Evolutionary conservation across 1,284 basidiomycete genomes (phyloP).

Genomic region (Paramarasmius palmivorus): DNA sequence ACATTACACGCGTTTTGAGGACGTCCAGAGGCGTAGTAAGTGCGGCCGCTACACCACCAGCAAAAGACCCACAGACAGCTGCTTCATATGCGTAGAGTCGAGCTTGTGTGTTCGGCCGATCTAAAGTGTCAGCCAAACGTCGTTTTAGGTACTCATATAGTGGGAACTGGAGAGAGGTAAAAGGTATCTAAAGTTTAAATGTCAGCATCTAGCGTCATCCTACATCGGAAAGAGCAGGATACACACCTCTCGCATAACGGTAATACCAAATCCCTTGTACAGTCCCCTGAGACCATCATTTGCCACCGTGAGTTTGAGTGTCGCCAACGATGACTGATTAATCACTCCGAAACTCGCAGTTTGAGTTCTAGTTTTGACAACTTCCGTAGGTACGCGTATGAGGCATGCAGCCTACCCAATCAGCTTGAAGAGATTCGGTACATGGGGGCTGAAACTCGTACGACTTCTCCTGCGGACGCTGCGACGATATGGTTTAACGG

Average conservation of each 20-base stretch:
- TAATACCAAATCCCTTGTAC: conserved; percentile 49
- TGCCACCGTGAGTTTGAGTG: conserved; percentile 36
- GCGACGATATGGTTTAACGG: conserved; percentile 81
- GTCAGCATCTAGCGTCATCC: not conserved
- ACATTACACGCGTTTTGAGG: conserved; percentile 96
- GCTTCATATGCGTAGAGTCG: conserved; percentile 78
- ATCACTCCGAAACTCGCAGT: conserved; percentile 44
- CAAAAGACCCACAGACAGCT: conserved; percentile 88
- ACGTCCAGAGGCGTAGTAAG: conserved; percentile 96
- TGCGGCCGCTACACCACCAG: conserved; percentile 89
- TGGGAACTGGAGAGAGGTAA: conserved; percentile 97
- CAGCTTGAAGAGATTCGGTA: conserved; percentile 9
- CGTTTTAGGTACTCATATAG: conserved; percentile 90
- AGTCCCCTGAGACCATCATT: conserved; percentile 41
- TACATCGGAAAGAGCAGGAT: not conserved
- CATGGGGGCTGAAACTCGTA: conserved; percentile 35
- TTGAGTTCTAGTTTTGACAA: conserved; percentile 81
- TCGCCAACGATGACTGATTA: conserved; percentile 40
- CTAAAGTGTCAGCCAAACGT: conserved; percentile 50
- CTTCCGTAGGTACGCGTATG: conserved; percentile 92
- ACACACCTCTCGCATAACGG: conserved; percentile 46
- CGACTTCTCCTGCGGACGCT: conserved; percentile 84
- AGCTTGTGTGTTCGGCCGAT: conserved; percentile 41
- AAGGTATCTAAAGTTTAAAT: conserved; percentile 74
- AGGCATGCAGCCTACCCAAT: conserved; percentile 81